phyloP scores from a whole-genome alignment of 495 filamentous ascomycete genomes.

The Neurospora sp. region DNA sequence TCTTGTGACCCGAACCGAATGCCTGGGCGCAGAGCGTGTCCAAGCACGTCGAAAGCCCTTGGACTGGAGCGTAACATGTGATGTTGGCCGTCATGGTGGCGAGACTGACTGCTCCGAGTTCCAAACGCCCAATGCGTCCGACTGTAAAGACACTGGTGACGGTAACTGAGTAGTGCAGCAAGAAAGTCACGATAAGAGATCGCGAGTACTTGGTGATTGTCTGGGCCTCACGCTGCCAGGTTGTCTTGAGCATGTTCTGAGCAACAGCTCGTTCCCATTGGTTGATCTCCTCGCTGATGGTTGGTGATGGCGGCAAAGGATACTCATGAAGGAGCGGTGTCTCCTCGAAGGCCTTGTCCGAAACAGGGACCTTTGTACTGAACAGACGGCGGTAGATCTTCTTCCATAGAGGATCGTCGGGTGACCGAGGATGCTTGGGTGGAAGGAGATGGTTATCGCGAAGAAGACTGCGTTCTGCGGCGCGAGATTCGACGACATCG shows the following conservation, averaged over 20 bases:
- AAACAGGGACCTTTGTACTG: conserved; percentile 42
- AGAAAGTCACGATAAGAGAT: conserved; percentile 57
- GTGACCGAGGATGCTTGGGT: conserved; percentile 42
- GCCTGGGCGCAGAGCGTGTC: conserved; percentile 70
- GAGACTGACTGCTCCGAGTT: conserved; percentile 53
- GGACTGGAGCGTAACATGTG: conserved; percentile 59
- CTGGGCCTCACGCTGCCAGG: conserved; percentile 72
- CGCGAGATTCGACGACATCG: conserved; percentile 42
- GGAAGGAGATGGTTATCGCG: conserved; percentile 68
- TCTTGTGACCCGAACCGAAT: conserved; percentile 58
- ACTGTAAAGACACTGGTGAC: conserved; percentile 60
- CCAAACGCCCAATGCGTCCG: conserved; percentile 51
- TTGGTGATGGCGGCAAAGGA: conserved; percentile 5
- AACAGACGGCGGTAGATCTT: conserved; percentile 32
- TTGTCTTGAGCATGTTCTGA: conserved; percentile 65
- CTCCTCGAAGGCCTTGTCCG: not conserved
- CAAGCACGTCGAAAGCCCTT: conserved; percentile 59
- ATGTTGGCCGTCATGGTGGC: conserved; percentile 67
- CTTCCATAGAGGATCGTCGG: conserved; percentile 6
- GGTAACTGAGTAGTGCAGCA: conserved; percentile 64
- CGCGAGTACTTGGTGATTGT: conserved; percentile 47
- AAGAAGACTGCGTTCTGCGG: conserved; percentile 65
- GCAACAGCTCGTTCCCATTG: conserved; percentile 71
- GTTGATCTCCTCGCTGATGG: conserved; percentile 19
- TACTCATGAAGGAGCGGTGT: not conserved